Base-by-base conservation (phyloP, 805 yeast genomes). In the Candida berthetii region DNA sequence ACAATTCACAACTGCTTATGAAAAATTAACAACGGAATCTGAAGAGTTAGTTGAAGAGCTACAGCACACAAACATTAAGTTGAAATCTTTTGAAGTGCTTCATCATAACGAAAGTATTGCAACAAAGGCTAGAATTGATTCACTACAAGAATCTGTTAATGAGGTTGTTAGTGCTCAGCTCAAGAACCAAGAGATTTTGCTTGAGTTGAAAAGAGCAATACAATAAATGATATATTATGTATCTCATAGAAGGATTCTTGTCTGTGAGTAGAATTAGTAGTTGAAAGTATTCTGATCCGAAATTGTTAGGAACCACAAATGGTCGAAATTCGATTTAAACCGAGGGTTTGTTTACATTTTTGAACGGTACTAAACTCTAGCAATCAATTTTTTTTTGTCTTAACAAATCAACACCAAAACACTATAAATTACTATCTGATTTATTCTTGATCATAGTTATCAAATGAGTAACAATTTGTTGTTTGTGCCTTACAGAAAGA, bases 401-500 rank as follows among this genome's bases (percentile, higher is more conserved):
- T n/a, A n/a, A n/a, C n/a, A n/a, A n/a, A n/a, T n/a, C n/a, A n/a
- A n/a, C n/a, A n/a, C n/a, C n/a, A n/a, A n/a, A n/a, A n/a, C n/a
- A n/a, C n/a, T n/a, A n/a, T n/a, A n/a, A n/a, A n/a, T n/a, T n/a
- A n/a, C n/a, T n/a, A n/a, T n/a, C n/a, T n/a, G n/a, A n/a, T n/a
- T n/a, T n/a, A n/a, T n/a, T n/a, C n/a, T n/a, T n/a, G n/a, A 15
- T 15, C 3, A n/a, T 16, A 16, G 6, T 36, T 7, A 5, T 7
- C 15, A 7, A 17, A 52, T 53, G 57, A 45, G 42, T 20, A 36
- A 59, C 13, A 76, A 77, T 44, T 56, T 80, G 32, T 54, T 79
- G 15, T 65, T 64, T 43, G 61, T 81, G 3, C 84, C 85, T 0
- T 64, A 71, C 17, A 63, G 82, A 37, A 64, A 67, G 41, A 69